A percentile compares a stretch with the other conserved stretches of the same genome.
Conservation (phyloP, 2,329 filamentous ascomycete genomes). For the Fusarium illudens region DNA sequence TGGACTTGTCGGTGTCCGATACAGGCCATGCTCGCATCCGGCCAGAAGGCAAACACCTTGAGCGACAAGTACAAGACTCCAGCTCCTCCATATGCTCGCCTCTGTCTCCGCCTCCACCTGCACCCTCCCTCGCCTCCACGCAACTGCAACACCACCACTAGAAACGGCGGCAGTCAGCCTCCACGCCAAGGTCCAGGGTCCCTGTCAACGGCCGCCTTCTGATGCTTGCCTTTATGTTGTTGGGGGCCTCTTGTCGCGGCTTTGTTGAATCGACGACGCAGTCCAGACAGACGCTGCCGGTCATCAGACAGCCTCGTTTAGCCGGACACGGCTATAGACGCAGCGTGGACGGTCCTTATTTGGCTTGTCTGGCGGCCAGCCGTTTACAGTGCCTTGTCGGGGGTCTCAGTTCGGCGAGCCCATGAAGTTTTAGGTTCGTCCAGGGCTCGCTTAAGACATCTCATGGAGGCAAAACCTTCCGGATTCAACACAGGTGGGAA, state of each 20-base stretch:
- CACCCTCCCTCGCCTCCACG: constrained; percentile 6
- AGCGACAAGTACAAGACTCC: neutral
- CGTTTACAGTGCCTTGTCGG: neutral
- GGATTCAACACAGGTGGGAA: constrained; percentile 1
- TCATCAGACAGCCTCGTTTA: constrained; percentile 8
- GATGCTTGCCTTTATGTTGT: constrained; percentile 21
- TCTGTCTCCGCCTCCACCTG: constrained; percentile 8
- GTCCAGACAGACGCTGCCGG: constrained; percentile 5
- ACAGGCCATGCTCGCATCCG: neutral
- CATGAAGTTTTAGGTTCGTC: neutral
- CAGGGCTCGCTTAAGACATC: neutral
- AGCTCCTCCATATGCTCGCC: constrained; percentile 4
- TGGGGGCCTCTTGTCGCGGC: constrained; percentile 18
- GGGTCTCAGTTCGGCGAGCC: neutral
- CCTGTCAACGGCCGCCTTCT: constrained; percentile 18
- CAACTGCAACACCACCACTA: constrained; percentile 27
- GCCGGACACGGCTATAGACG: neutral
- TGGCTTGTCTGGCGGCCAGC: neutral
- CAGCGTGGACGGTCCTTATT: constrained; percentile 9
- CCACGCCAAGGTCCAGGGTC: constrained; percentile 32
- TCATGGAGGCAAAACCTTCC: constrained; percentile 13
- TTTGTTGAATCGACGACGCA: constrained; percentile 23
- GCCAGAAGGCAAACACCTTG: constrained; percentile 9
- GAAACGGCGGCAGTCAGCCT: constrained; percentile 32
- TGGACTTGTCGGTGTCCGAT: neutral